These are phyloP conservation scores for Tuber melanosporum DNA, from an alignment of 495 filamentous ascomycete species.

Conservation along the genomic window DNA sequence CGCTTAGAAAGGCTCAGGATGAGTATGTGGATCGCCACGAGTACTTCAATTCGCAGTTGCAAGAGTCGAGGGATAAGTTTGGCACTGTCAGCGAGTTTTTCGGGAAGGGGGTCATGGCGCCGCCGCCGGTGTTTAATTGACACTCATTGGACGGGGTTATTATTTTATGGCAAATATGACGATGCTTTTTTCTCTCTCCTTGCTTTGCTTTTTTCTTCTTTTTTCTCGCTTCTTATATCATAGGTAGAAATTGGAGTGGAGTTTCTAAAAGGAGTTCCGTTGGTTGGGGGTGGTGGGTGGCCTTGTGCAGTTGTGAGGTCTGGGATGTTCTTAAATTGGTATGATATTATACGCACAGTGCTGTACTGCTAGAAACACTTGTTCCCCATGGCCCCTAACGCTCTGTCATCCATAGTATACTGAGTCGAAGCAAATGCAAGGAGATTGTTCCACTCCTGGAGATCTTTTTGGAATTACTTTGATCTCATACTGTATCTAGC, in stretches of 20 bases:
- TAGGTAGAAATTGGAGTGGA: constrained; percentile 4
- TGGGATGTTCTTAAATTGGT: background rate
- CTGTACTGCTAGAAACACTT: no score
- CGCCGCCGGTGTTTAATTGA: constrained; percentile 17
- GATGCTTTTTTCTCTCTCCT: background rate
- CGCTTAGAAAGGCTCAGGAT: constrained; percentile 59
- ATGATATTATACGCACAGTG: background rate
- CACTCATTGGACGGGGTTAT: background rate
- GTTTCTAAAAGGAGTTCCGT: background rate
- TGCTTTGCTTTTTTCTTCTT: background rate
- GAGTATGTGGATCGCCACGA: constrained; percentile 86
- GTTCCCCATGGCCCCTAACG: no score
- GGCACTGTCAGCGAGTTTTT: constrained; percentile 89
- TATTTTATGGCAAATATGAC: background rate
- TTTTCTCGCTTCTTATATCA: background rate
- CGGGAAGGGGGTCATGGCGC: constrained; percentile 78
- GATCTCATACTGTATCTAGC: no score
- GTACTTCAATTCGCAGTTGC: constrained; percentile 73
- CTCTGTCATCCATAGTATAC: no score
- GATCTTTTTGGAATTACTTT: no score
- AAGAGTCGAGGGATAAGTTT: constrained; percentile 75
- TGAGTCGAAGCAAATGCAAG: no score
- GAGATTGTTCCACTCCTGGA: no score
- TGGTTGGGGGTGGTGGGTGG: background rate
- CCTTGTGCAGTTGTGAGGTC: background rate